Evolutionary conservation across 2,329 filamentous ascomycete genomes (phyloP).

Genomic region (Decorospora gaudefroyi): DNA sequence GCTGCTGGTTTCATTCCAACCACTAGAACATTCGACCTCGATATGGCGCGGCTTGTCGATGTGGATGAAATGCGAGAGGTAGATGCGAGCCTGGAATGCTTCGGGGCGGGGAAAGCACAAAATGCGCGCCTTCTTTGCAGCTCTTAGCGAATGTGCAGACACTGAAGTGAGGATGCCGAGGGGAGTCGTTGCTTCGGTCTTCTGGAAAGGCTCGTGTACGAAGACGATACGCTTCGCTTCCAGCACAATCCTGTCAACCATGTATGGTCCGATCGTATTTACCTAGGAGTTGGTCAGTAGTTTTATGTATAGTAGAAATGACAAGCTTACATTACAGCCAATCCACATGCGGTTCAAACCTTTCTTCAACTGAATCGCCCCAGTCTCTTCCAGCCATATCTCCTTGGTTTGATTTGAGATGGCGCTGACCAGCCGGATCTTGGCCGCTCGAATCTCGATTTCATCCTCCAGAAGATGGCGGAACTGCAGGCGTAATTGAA

Average conservation of each 20-base stretch:
- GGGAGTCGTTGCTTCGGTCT: conserved; percentile 54
- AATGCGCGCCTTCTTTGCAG: conserved; percentile 59
- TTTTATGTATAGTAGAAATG: background rate
- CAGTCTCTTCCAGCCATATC: conserved; percentile 63
- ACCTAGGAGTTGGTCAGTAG: conserved; percentile 53
- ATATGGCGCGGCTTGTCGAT: conserved; percentile 79
- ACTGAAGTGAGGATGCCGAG: conserved; percentile 54
- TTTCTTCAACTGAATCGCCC: conserved; percentile 56
- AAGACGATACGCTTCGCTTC: conserved; percentile 66
- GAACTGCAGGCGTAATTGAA: conserved; percentile 69
- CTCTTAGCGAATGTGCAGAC: conserved; percentile 39
- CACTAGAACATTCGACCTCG: conserved; percentile 72
- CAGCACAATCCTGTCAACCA: conserved; percentile 72
- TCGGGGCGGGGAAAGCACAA: conserved; percentile 73
- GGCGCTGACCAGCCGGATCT: conserved; percentile 64
- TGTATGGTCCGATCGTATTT: conserved; percentile 72
- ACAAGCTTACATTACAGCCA: conserved; percentile 49
- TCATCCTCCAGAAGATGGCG: conserved; percentile 73
- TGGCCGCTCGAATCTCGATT: conserved; percentile 67
- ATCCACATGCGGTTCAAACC: conserved; percentile 60
- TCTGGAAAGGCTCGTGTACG: conserved; percentile 64
- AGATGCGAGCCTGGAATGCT: conserved; percentile 70
- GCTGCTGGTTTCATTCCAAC: conserved; percentile 68
- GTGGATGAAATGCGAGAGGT: conserved; percentile 70
- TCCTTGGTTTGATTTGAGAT: conserved; percentile 65